Evolutionary conservation across 148 eudicot species (phyloP), one percentile per base, ranked within the genome.

Genomic region (Linanthus parryae): DNA sequence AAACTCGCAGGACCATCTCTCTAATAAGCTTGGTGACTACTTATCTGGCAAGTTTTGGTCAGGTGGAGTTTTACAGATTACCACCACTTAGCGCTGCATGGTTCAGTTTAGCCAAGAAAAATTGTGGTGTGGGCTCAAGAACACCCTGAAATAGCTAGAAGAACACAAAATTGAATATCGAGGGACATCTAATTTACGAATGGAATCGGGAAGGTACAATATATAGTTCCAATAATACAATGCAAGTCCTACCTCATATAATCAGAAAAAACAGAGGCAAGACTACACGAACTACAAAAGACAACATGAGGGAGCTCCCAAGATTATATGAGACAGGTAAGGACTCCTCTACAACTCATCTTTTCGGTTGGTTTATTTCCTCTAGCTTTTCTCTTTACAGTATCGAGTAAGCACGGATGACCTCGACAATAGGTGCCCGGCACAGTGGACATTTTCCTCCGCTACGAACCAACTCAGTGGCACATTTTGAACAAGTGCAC

Each of bases 381-480:
- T 13, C 56, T 26, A 23, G 12, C 38, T 24, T 43, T 49, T 11
- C 18, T 52, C 34, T 78, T 80, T 74, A 92, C 90, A 81, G 69
- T 65, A 92, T 84, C 25, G 96, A 87, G 67, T 92, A 92, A 48
- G 99, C 96, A 51, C 94, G 84, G 62, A 92, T 64, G 39, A 87
- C 94, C 78, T 92, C 98, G 44, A 81, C 59, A 70, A 92, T 92
- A 4, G 96, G 98, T 25, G 98, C 98, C 61, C 98, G 80, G 66
- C 98, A 92, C 72, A 92, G 69, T 2, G 98, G 98, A 64, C 98
- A 92, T 68, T 87, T 92, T 16, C 98, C 96, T 48, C 92, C 94
- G 15, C 94, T 80, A 26, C 90, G 84, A 57, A 92, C 73, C 71
- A 92, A 65, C 77, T 92, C 96, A 25, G 77, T 81, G 9, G 96